phyloP scores from a whole-genome alignment of 2,329 filamentous ascomycete species.

The Penicillium oxalicum region DNA sequence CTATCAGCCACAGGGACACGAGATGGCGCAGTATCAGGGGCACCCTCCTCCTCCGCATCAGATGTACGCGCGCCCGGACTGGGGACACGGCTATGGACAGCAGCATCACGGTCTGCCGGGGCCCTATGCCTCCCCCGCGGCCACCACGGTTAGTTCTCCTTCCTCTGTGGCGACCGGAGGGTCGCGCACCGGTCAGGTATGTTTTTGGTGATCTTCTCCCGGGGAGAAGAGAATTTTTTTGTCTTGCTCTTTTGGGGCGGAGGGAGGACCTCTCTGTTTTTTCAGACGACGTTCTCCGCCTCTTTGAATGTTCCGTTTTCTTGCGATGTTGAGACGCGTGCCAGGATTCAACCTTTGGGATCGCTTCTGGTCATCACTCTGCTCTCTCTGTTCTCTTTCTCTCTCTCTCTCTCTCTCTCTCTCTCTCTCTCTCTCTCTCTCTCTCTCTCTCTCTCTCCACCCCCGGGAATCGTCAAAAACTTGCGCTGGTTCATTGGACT shows the following conservation, averaged over 20 bases:
- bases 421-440: slow-evolving; percentile 16
- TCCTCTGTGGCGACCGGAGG: slow-evolving; percentile 57
- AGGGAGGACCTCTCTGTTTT: too few species aligned
- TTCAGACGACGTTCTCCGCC: too few species aligned
- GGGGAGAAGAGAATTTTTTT: slow-evolving; percentile 11
- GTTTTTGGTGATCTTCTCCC: slow-evolving; percentile 36
- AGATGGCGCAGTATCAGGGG: slow-evolving; percentile 68
- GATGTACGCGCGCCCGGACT: slow-evolving; percentile 45
- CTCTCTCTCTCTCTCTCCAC: slow-evolving; percentile 6
- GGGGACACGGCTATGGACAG: slow-evolving; percentile 42
- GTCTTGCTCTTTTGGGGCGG: background rate
- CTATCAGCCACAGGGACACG: slow-evolving; percentile 73
- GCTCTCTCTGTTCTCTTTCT: background rate
- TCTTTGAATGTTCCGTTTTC: too few species aligned
- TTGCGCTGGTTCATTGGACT: slow-evolving; percentile 18
- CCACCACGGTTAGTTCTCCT: slow-evolving; percentile 54
- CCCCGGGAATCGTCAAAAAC: slow-evolving; percentile 20
- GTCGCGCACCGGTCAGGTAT: slow-evolving; percentile 57
- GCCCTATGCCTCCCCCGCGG: slow-evolving; percentile 48
- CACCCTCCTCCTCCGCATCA: slow-evolving; percentile 43
- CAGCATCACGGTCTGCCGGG: slow-evolving; percentile 45
- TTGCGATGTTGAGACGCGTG: too few species aligned
- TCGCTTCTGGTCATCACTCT: too few species aligned
- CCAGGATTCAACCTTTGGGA: too few species aligned
- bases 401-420: slow-evolving; percentile 16